Base-by-base conservation (phyloP, 2,329 filamentous ascomycete genomes). In the Botrytis medusae region DNA sequence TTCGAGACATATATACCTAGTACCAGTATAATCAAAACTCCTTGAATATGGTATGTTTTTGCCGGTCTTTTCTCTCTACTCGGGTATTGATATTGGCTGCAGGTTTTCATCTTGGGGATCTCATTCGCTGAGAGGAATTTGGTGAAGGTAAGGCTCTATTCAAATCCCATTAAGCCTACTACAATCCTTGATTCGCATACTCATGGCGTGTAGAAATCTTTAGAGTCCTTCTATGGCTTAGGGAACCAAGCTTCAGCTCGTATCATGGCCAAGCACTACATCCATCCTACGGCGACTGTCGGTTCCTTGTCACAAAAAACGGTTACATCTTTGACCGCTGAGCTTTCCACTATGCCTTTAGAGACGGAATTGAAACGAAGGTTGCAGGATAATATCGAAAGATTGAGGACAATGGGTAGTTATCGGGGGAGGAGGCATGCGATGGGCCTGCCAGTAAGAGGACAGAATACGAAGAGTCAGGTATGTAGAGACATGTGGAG, bases 391-490 rank as follows among this genome's bases (percentile, higher is more conserved):
- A 96, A 98, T 80, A 97, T 99, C 78, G 87, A 87, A 81, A 87
- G 95, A 74, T 80, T 99, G 82, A 93, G 92, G 81, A 95, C 98
- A 79, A 98, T 97, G 85, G 95, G 95, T 68, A 91, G 92, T 6
- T 97, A 97, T 81, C 87, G 96, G 71, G 96, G 96, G 77, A 91
- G 93, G 82, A 87, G 96, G 77, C 96, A 99, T 85, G 95, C 95
- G 73, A 95, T 98, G 92, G 90, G 91, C 74, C 84, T 98, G 84
- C 96, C 96, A 6, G 95, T 96, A 71, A 89, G 96, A 78, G 96
- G 96, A 78, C 96, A 99, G 84, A 89, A 88, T 79, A 98, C 96
- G 74, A 91, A 93, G 81, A 93, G 86, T 81, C 95, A 92, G 86
- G 88, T 90, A 79, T 74, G 77, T 76, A 59, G n/a, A 40, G 10